phyloP scores from a whole-genome alignment of 805 yeast species.

The Lipomyces mesembrius region DNA sequence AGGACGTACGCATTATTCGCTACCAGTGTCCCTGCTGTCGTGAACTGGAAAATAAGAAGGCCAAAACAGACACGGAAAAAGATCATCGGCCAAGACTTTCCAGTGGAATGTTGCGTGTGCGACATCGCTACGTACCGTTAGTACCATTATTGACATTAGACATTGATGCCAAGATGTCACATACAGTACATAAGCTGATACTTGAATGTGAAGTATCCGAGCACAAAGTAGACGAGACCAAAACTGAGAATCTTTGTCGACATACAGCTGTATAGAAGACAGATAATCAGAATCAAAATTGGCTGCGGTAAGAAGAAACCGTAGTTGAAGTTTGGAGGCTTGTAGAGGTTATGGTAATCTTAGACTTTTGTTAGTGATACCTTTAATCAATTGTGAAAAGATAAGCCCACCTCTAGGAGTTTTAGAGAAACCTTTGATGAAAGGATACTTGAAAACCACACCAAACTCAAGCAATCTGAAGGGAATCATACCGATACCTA shows the following conservation, averaged over 20 bases:
- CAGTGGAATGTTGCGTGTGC: constrained; percentile 96
- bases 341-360: constrained; percentile 72
- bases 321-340: constrained; percentile 90
- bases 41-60: constrained; percentile 78
- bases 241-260: constrained; percentile 85
- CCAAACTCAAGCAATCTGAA: constrained; percentile 83
- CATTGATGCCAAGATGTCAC: constrained; percentile 2
- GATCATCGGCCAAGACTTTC: constrained; percentile 92
- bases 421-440: constrained; percentile 64
- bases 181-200: constrained; percentile 74
- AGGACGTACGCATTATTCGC: constrained; percentile 77
- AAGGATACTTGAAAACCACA: constrained; percentile 72
- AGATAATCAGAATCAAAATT: constrained; percentile 78
- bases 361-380: not conserved
- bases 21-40: constrained; percentile 90
- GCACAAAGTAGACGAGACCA: constrained; percentile 78
- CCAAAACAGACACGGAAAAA: constrained; percentile 84
- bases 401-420: constrained; percentile 64
- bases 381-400: not conserved
- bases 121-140: constrained; percentile 58
- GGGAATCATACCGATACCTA: constrained; percentile 79
- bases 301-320: constrained; percentile 94
- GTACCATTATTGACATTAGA: not conserved
- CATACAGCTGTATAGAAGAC: constrained; percentile 84
- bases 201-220: constrained; percentile 88